Percentiles rank a stretch among this genome's conserved stretches.
phyloP scores from a whole-genome alignment of 768 basidiomycete genomes.

The Cantharellus cinnabarinus region DNA sequence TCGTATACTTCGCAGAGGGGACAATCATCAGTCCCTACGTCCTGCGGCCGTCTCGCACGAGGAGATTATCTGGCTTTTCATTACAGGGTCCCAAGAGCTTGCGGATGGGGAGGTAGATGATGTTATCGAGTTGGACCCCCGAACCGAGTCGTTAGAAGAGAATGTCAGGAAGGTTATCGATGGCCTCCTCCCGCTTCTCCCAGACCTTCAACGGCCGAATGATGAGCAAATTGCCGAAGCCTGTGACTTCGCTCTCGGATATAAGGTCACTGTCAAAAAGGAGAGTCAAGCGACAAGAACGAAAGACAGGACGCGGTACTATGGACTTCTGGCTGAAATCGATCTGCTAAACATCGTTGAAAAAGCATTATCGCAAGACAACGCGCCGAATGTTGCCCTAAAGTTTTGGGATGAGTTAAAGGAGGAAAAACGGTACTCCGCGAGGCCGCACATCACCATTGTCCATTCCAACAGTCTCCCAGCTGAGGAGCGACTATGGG shows the following conservation, averaged over 20 bases:
- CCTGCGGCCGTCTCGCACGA: constrained; percentile 51
- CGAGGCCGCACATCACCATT: constrained; percentile 68
- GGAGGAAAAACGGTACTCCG: constrained; percentile 26
- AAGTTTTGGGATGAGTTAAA: constrained; percentile 32
- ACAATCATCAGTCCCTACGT: constrained; percentile 64
- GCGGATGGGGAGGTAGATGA: constrained; percentile 41
- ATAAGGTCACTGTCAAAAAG: constrained; percentile 21
- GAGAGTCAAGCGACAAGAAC: constrained; percentile 8
- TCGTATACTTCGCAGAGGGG: constrained; percentile 54
- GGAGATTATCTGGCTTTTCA: constrained; percentile 62
- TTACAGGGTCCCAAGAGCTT: constrained; percentile 42
- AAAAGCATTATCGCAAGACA: constrained; percentile 18
- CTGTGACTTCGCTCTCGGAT: constrained; percentile 22
- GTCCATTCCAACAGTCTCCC: constrained; percentile 42
- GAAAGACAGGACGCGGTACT: constrained; percentile 37
- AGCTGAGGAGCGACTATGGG: constrained; percentile 26
- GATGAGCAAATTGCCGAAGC: constrained; percentile 36
- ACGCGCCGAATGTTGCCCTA: constrained; percentile 11
- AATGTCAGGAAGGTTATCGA: constrained; percentile 39
- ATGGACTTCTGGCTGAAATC: constrained; percentile 54
- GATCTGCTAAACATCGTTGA: constrained; percentile 33
- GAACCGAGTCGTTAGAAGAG: constrained; percentile 29
- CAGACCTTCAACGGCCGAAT: constrained; percentile 34
- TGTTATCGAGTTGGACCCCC: constrained; percentile 43
- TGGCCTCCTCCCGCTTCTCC: constrained; percentile 26